Evolutionary conservation across 1,284 basidiomycete genomes (phyloP), one percentile per base, ranked within the genome.

Genomic region (Vanrija pseudolonga): DNA sequence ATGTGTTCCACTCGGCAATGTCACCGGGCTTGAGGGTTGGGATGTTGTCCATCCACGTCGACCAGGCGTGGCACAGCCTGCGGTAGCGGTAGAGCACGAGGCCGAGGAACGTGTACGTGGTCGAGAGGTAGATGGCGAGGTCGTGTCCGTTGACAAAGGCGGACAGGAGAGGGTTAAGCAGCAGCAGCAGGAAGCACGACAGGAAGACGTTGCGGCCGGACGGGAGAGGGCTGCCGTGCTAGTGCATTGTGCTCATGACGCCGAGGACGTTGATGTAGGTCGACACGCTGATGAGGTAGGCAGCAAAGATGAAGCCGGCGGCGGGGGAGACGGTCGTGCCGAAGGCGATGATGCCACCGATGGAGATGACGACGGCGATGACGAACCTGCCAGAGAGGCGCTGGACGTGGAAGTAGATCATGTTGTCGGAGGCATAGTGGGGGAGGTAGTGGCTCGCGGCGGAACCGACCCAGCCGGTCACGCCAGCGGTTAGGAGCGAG

Each of bases 191-290:
- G 24, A 56, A 52, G 2, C 39, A 44, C 50, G 45, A 38, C 1
- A 56, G 44, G 40, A 56, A 52, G n/a, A 45, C 50, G 37, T 48
- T 52, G 36, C 55, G 55, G 20, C 55, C 55, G 0, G 55, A 56
- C 1, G 46, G 55, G 4, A 56, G 44, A 2, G 55, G 50, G 37
- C 46, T 48, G 26, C 50, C 55, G 41, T 51, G 55, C 47, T 56
- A 47, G 46, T 56, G 50, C 50, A 52, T 52, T 8, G 46, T 56
- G 50, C 50, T 52, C 55, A 56, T 48, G 32, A 52, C 47, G n/a
- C 55, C 55, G 42, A 56, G 55, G 3, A 52, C 23, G 26, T 52
- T 56, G 43, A 56, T 45, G 23, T 56, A 56, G 19, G 55, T 56
- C 6, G 55, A 56, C 14, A 52, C 32, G 38, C 46, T 24, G 28